phyloP scores from a whole-genome alignment of 495 filamentous ascomycete species.

The Neurospora sp. region DNA sequence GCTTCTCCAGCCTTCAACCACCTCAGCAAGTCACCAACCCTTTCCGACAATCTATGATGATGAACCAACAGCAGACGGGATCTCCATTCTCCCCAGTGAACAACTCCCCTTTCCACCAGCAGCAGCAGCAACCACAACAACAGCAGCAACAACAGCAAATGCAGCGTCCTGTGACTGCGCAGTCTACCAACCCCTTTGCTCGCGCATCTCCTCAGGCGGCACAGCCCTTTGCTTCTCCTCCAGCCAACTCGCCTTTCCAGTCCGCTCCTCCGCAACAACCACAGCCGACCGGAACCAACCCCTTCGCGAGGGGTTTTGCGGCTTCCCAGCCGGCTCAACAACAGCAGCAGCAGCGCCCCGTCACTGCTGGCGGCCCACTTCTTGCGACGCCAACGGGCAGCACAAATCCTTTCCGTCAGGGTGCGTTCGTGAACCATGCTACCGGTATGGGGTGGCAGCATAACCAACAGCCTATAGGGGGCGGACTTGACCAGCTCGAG shows the following conservation, averaged over 20 bases:
- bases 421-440: conserved; percentile 73
- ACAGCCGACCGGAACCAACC: conserved; percentile 59
- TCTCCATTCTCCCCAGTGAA: conserved; percentile 17
- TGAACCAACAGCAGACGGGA: conserved; percentile 40
- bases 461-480: conserved; percentile 68
- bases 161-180: conserved; percentile 33
- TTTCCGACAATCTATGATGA: conserved; percentile 78
- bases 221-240: conserved; percentile 38
- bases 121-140: conserved; percentile 5
- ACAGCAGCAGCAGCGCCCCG: conserved; percentile 26
- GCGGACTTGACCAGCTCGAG: conserved; percentile 70
- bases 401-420: conserved; percentile 92
- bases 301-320: conserved; percentile 47
- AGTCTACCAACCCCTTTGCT: conserved; percentile 83
- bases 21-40: conserved; percentile 66
- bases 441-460: conserved; percentile 84
- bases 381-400: conserved; percentile 66
- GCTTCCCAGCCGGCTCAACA: conserved; percentile 23
- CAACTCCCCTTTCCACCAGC: not conserved
- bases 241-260: conserved; percentile 39
- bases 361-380: conserved; percentile 36
- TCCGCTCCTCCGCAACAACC: conserved; percentile 46
- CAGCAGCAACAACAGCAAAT: conserved; percentile 7
- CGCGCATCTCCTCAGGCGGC: conserved; percentile 39
- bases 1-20: conserved; percentile 34